These are phyloP conservation scores for Fusarium concolor DNA, from an alignment of 2,329 filamentous ascomycete species.

Conservation along the genomic window DNA sequence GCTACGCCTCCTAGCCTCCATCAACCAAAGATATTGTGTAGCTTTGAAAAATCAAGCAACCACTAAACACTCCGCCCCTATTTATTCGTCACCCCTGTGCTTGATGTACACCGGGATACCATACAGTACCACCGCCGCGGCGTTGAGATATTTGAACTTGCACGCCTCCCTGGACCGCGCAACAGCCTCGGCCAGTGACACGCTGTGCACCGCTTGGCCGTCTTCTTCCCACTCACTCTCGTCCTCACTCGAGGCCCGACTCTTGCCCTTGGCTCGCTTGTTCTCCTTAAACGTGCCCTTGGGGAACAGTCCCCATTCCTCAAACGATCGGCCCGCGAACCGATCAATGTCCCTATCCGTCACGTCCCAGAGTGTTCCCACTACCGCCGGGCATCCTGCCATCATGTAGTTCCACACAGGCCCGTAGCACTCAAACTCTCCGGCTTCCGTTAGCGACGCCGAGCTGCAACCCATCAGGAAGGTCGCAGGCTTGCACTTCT, in stretches of 20 bases:
- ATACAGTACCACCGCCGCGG: slow-evolving; percentile 93
- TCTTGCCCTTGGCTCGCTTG: slow-evolving; percentile 46
- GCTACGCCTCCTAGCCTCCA: slow-evolving; percentile 18
- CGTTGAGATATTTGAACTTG: slow-evolving; percentile 90
- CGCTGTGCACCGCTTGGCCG: slow-evolving; percentile 50
- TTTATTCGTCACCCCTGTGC: slow-evolving; percentile 41
- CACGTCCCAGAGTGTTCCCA: slow-evolving; percentile 97
- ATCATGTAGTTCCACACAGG: slow-evolving; percentile 93
- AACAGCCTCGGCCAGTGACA: slow-evolving; percentile 84
- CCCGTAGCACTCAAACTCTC: slow-evolving; percentile 90
- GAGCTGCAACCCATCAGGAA: slow-evolving; percentile 97
- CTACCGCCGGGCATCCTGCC: slow-evolving; percentile 84
- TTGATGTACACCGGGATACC: slow-evolving; percentile 89
- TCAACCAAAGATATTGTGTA: slow-evolving; percentile 11
- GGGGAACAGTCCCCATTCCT: slow-evolving; percentile 83
- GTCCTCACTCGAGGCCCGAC: slow-evolving; percentile 40
- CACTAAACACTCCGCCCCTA: slow-evolving; percentile 18
- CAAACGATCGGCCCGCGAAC: slow-evolving; percentile 82
- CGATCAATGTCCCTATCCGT: slow-evolving; percentile 98
- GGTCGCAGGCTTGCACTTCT: slow-evolving; percentile 78
- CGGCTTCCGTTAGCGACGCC: slow-evolving; percentile 79
- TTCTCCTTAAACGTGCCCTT: slow-evolving; percentile 58
- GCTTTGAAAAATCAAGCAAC: slow-evolving; percentile 6
- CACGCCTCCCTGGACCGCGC: slow-evolving; percentile 80
- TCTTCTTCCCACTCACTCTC: slow-evolving; percentile 44